Percentiles rank a stretch among this genome's conserved stretches.
Conservation (phyloP, 768 basidiomycete species). For the Lyophyllum atratum region DNA sequence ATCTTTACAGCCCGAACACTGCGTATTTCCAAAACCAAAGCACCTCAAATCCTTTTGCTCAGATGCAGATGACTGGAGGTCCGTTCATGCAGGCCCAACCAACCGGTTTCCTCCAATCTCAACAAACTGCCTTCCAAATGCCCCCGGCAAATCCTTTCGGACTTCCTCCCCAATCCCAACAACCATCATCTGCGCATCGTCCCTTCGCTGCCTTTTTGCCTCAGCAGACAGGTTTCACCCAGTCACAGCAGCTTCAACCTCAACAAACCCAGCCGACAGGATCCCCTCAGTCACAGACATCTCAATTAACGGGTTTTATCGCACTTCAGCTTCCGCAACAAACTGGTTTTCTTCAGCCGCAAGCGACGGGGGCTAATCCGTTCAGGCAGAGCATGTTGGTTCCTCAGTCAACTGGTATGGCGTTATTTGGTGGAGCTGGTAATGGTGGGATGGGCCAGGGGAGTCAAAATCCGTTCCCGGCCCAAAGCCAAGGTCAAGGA, state of each 20-base stretch:
- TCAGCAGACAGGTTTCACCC: slow-evolving; percentile 48
- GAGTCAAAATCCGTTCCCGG: slow-evolving; percentile 18
- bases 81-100: slow-evolving; percentile 51
- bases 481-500: slow-evolving; percentile 18
- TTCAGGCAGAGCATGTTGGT: slow-evolving; percentile 81
- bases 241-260: slow-evolving; percentile 27
- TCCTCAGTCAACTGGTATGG: slow-evolving; percentile 63
- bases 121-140: slow-evolving; percentile 45
- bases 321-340: slow-evolving; percentile 27
- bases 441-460: slow-evolving; percentile 18
- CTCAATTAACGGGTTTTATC: slow-evolving; percentile 34
- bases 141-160: slow-evolving; percentile 49
- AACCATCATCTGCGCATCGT: slow-evolving; percentile 43
- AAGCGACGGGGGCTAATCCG: slow-evolving; percentile 72
- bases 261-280: slow-evolving; percentile 30
- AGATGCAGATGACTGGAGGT: slow-evolving; percentile 56
- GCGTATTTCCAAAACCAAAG: slow-evolving; percentile 60
- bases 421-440: slow-evolving; percentile 39
- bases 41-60: slow-evolving; percentile 77
- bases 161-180: slow-evolving; percentile 34
- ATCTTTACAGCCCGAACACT: slow-evolving; percentile 41
- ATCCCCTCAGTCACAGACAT: slow-evolving; percentile 30
- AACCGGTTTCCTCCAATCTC: slow-evolving; percentile 57
- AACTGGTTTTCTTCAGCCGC: slow-evolving; percentile 49
- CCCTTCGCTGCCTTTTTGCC: slow-evolving; percentile 59